These are phyloP conservation scores for Limonomyces culmigenus DNA, from an alignment of 1,284 basidiomycete genomes.

Conservation along the genomic window DNA sequence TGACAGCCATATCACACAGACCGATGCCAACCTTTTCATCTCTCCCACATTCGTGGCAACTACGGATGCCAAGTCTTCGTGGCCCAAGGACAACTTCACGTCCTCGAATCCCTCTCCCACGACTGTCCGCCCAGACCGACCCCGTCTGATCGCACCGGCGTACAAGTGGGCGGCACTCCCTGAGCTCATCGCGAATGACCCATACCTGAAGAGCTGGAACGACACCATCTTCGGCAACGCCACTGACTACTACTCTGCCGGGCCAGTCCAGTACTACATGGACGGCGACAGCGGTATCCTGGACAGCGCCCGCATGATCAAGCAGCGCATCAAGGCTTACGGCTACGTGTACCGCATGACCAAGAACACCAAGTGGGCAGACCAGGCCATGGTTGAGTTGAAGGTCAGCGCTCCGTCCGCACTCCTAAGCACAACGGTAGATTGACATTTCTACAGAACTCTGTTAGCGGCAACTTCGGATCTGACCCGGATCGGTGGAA, in stretches of 20 bases:
- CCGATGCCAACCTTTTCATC: conserved; percentile 63
- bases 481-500: conserved; percentile 60
- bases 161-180: conserved; percentile 88
- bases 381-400: no score
- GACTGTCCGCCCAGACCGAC: conserved; percentile 61
- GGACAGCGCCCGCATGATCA: conserved; percentile 82
- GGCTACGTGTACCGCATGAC: conserved; percentile 85
- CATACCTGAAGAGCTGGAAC: conserved; percentile 86
- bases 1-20: conserved; percentile 24
- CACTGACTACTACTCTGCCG: conserved; percentile 41
- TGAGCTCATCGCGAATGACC: conserved; percentile 64
- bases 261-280: conserved; percentile 54
- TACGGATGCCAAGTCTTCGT: conserved; percentile 31
- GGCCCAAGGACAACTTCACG: conserved; percentile 65
- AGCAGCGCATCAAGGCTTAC: conserved; percentile 85
- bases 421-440: no score
- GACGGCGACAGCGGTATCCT: conserved; percentile 88
- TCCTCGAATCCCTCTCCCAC: conserved; percentile 43
- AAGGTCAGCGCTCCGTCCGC: no score
- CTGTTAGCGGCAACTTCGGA: conserved; percentile 57
- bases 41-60: conserved; percentile 53
- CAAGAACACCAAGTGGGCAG: conserved; percentile 77
- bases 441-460: conserved; percentile 42
- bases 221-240: conserved; percentile 85
- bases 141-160: conserved; percentile 78